These are phyloP conservation scores for Hygrophorus russula DNA, from an alignment of 768 basidiomycete species.

Conservation along the genomic window DNA sequence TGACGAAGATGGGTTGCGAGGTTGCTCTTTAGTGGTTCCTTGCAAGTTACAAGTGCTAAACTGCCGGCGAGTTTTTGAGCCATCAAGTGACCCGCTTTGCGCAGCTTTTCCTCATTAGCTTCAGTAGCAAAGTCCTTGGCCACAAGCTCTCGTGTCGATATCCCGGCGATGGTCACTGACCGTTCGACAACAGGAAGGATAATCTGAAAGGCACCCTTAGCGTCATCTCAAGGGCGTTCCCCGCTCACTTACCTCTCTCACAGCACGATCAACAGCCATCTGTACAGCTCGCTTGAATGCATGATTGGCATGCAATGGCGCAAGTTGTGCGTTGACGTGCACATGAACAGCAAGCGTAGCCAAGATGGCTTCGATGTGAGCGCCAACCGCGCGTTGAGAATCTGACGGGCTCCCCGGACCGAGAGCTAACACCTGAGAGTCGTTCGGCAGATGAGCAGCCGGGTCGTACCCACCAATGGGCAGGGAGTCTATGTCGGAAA, in stretches of 20 bases:
- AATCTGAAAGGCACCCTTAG: conserved; percentile 39
- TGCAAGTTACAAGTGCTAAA: conserved; percentile 94
- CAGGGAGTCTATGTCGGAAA: conserved; percentile 67
- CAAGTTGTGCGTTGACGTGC: conserved; percentile 66
- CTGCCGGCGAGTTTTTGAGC: conserved; percentile 95
- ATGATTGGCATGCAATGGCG: conserved; percentile 64
- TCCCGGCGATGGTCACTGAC: conserved; percentile 96
- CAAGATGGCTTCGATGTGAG: conserved; percentile 77
- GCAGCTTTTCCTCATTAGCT: conserved; percentile 79
- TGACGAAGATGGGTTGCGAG: conserved; percentile 83
- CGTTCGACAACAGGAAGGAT: conserved; percentile 96
- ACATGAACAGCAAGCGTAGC: conserved; percentile 59
- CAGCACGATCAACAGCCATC: conserved; percentile 84
- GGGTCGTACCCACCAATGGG: conserved; percentile 65
- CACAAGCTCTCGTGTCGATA: conserved; percentile 91
- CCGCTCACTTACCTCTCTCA: conserved; percentile 63
- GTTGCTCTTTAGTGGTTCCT: conserved; percentile 90
- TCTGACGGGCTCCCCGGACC: conserved; percentile 52
- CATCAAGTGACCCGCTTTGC: conserved; percentile 90
- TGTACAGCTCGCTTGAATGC: conserved; percentile 86
- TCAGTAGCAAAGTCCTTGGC: conserved; percentile 95
- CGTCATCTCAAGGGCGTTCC: not conserved
- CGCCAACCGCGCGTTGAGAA: conserved; percentile 53
- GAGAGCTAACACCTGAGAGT: conserved; percentile 53
- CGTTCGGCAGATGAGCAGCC: conserved; percentile 28